These are phyloP conservation scores for Maudiozyma humilis DNA, from an alignment of 1,139 yeast genomes.

Conservation along the genomic window DNA sequence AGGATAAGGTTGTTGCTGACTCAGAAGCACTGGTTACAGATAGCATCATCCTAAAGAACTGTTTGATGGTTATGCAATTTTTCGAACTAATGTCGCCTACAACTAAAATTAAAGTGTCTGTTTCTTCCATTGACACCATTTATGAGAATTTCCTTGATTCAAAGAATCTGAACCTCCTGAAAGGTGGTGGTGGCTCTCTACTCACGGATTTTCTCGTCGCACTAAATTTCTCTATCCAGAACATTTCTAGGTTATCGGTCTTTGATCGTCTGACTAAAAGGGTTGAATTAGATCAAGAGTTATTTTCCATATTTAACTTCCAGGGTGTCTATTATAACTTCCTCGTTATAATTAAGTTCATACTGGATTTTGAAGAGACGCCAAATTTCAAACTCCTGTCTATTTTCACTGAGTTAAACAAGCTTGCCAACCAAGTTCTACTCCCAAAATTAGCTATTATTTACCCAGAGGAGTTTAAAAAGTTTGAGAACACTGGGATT, in stretches of 20 bases:
- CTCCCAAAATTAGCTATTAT: constrained; percentile 22
- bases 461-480: constrained; percentile 18
- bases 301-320: constrained; percentile 28
- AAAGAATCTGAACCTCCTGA: constrained; percentile 19
- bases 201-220: constrained; percentile 28
- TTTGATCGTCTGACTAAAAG: constrained; percentile 11
- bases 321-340: constrained; percentile 34
- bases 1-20: neutral
- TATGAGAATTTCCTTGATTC: constrained; percentile 22
- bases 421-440: constrained; percentile 23
- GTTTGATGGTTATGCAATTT: constrained; percentile 26
- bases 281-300: constrained; percentile 18
- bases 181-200: constrained; percentile 23
- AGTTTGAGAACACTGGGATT: constrained; percentile 15
- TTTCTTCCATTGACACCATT: constrained; percentile 16
- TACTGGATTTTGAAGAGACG: constrained; percentile 32
- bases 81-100: constrained; percentile 20
- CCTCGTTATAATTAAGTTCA: constrained; percentile 31
- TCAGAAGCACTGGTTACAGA: constrained; percentile 12
- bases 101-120: constrained; percentile 24
- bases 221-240: constrained; percentile 28
- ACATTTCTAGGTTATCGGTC: constrained; percentile 20
- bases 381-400: constrained; percentile 30
- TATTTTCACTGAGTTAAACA: constrained; percentile 28
- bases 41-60: constrained; percentile 22